phyloP scores from a whole-genome alignment of 306 rosid genomes.

The Sindora glabra region DNA sequence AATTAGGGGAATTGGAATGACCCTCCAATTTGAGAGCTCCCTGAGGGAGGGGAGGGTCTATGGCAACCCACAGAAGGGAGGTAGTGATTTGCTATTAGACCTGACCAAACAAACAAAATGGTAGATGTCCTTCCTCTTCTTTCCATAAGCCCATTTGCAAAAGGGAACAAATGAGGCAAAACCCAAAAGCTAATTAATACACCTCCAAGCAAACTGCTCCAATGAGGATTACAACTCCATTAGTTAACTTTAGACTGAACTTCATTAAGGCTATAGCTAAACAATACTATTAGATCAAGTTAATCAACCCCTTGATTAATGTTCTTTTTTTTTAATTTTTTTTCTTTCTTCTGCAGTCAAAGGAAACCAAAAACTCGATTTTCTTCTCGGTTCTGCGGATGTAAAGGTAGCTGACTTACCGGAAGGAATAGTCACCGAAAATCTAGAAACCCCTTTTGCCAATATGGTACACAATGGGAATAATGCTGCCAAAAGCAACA shows the following conservation, averaged over 20 bases:
- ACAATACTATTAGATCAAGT: too few relatives aligned
- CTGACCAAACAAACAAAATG: conserved; percentile 74
- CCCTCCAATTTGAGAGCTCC: conserved; percentile 55
- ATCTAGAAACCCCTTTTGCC: conserved; percentile 27
- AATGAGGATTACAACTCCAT: conserved; percentile 29
- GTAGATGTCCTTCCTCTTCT: conserved; percentile 65
- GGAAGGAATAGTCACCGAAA: conserved; percentile 21
- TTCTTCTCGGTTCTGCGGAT: conserved; percentile 42
- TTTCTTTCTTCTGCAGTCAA: conserved; percentile 12
- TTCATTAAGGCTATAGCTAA: too few relatives aligned
- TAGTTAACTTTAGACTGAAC: too few relatives aligned
- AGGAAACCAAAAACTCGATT: conserved; percentile 21
- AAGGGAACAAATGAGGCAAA: conserved; percentile 62
- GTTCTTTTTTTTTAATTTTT: neutral
- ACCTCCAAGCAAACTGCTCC: conserved; percentile 66
- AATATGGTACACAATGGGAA: conserved; percentile 52
- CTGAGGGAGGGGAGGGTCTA: conserved; percentile 57
- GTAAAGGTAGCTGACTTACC: conserved; percentile 41
- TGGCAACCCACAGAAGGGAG: conserved; percentile 78
- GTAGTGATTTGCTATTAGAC: conserved; percentile 60
- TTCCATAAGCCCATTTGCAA: conserved; percentile 81
- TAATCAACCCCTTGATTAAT: neutral
- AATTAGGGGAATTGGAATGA: conserved; percentile 60
- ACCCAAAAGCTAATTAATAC: conserved; percentile 79
- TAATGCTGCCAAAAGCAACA: conserved; percentile 37